Percentiles rank a stretch among this genome's conserved stretches.
Evolutionary conservation across 192 early-diverging fungal species (phyloP).

Genomic region (Dispira simplex): DNA sequence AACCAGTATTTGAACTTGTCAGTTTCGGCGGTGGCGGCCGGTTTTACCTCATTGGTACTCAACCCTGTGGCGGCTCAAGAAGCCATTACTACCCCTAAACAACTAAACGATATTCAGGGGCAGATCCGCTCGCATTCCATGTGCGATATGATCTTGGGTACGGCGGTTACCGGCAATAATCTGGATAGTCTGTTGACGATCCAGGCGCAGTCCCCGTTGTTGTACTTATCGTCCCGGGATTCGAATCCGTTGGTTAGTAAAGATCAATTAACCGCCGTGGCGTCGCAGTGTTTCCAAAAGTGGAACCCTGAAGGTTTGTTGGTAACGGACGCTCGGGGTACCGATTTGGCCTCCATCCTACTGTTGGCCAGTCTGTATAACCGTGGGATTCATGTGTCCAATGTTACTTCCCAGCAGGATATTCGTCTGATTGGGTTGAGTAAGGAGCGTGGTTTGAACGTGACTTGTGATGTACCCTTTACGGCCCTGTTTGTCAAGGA

Average conservation of each 20-base stretch:
- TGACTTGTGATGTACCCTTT: constrained; percentile 91
- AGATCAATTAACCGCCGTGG: constrained; percentile 38
- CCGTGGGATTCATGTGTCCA: constrained; percentile 79
- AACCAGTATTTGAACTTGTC: constrained; percentile 45
- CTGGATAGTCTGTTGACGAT: constrained; percentile 27
- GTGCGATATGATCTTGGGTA: constrained; percentile 57
- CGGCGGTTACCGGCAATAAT: constrained; percentile 57
- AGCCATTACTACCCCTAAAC: constrained; percentile 16
- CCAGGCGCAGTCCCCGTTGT: constrained; percentile 27
- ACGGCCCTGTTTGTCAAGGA: constrained; percentile 56
- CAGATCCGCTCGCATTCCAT: constrained; percentile 40
- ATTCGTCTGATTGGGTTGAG: constrained; percentile 69
- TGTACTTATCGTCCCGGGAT: constrained; percentile 39
- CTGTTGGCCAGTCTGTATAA: constrained; percentile 72
- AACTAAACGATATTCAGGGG: constrained; percentile 29
- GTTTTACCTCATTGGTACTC: constrained; percentile 68
- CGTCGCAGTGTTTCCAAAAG: constrained; percentile 55
- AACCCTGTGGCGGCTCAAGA: constrained; percentile 30
- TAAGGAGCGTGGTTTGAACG: constrained; percentile 69
- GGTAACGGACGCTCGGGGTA: constrained; percentile 70
- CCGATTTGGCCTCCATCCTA: constrained; percentile 76
- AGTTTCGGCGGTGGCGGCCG: constrained; percentile 63
- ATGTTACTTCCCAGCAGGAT: constrained; percentile 63
- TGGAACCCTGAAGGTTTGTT: constrained; percentile 68
- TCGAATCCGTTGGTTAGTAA: constrained; percentile 22